phyloP scores from a whole-genome alignment of 2,329 filamentous ascomycete genomes.

The Paraphaeosphaeria minitans region DNA sequence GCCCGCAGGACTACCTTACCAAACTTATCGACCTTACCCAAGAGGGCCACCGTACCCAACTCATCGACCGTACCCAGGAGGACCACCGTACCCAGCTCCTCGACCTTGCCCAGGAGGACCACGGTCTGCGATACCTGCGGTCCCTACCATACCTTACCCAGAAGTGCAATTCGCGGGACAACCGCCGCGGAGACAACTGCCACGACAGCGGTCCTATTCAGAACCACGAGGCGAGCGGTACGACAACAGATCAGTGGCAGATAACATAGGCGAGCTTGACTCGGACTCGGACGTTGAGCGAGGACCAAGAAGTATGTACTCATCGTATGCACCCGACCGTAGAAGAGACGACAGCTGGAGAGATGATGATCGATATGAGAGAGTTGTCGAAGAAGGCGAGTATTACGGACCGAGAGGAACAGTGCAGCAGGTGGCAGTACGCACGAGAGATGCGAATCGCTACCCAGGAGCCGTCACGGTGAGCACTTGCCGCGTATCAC shows the following conservation, averaged over 20 bases:
- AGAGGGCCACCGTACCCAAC: background rate
- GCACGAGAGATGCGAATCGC: slow-evolving; percentile 1
- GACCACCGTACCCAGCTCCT: background rate
- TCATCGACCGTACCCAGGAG: background rate
- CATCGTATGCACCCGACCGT: background rate
- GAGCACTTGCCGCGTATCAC: background rate
- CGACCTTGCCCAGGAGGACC: background rate
- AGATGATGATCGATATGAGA: slow-evolving; percentile 7
- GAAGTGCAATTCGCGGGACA: background rate
- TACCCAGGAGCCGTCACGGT: background rate
- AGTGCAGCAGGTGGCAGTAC: background rate
- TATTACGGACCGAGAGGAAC: background rate
- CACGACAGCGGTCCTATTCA: slow-evolving; percentile 4
- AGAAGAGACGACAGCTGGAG: slow-evolving; percentile 4
- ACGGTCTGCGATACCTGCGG: background rate
- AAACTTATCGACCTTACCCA: background rate
- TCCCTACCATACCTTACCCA: background rate
- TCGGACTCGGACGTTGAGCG: background rate
- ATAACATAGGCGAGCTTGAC: slow-evolving; percentile 3
- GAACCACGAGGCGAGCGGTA: background rate
- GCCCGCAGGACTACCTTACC: background rate
- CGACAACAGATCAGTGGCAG: slow-evolving; percentile 3
- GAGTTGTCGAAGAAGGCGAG: slow-evolving; percentile 3
- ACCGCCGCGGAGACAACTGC: background rate
- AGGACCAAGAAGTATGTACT: slow-evolving; percentile 5